These are phyloP conservation scores for Digitaria exilis DNA, from an alignment of 202 grass and related monocot genomes.

Conservation along the genomic window DNA sequence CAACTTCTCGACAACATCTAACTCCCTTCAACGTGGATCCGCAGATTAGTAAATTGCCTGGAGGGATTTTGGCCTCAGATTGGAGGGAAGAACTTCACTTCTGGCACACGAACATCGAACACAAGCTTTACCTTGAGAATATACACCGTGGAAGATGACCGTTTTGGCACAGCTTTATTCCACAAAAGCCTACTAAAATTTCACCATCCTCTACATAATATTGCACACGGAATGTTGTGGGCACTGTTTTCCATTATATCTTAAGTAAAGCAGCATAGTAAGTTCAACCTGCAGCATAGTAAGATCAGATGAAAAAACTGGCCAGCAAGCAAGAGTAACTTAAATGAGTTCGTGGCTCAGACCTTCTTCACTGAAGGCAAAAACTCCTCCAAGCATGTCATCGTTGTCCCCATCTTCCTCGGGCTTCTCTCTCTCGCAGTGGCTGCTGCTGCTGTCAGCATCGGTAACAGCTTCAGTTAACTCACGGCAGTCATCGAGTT, in stretches of 20 bases:
- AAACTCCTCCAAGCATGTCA: conserved; percentile 94
- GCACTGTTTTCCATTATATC: conserved; percentile 45
- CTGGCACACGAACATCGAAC: conserved; percentile 36
- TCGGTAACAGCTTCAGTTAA: conserved; percentile 99
- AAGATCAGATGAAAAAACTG: conserved; percentile 16
- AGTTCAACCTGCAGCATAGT: conserved; percentile 60
- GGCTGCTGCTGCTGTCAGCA: conserved; percentile 98
- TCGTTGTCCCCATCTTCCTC: conserved; percentile 98
- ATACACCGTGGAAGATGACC: conserved; percentile 51
- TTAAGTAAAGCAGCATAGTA: conserved; percentile 50
- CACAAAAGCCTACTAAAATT: conserved; percentile 48
- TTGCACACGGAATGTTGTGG: conserved; percentile 48
- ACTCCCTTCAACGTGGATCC: conserved; percentile 50
- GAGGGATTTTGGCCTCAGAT: conserved; percentile 54
- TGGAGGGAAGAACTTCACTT: conserved; percentile 49
- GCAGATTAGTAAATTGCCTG: conserved; percentile 57
- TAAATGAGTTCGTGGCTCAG: neutral
- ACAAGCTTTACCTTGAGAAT: conserved; percentile 55
- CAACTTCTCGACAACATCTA: conserved; percentile 61
- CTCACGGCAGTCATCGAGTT: conserved; percentile 99
- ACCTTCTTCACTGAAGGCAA: conserved; percentile 99
- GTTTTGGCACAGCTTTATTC: conserved; percentile 55
- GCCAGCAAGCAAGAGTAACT: neutral
- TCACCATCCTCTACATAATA: conserved; percentile 57
- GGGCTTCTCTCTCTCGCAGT: conserved; percentile 98